A percentile compares a stretch with the other conserved stretches of the same genome.
Conservation (phyloP, 2,329 filamentous ascomycete genomes). For the Phaeoacremonium minimum region DNA sequence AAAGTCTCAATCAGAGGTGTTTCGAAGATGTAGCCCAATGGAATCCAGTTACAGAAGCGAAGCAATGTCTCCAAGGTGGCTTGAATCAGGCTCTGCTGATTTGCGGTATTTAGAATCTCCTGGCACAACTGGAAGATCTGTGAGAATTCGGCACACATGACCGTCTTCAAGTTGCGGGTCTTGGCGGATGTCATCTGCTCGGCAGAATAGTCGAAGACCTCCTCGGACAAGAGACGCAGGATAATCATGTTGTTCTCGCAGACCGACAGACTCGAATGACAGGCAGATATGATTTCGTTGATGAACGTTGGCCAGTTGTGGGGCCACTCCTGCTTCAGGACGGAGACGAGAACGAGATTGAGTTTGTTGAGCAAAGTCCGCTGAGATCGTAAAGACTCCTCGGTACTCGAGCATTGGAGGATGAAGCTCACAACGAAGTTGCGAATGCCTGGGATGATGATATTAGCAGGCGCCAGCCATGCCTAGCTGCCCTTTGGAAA, state of each 20-base stretch:
- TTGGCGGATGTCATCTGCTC: slow-evolving; percentile 99
- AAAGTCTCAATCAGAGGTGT: slow-evolving; percentile 93
- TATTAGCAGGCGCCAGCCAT: slow-evolving; percentile 8
- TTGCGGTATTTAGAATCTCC: slow-evolving; percentile 87
- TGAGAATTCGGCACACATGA: slow-evolving; percentile 98
- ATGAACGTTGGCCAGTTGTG: slow-evolving; percentile 99
- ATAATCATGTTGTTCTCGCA: slow-evolving; percentile 99
- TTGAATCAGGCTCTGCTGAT: slow-evolving; percentile 81
- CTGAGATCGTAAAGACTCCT: slow-evolving; percentile 80
- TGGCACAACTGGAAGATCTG: slow-evolving; percentile 97
- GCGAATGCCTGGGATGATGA: slow-evolving; percentile 68
- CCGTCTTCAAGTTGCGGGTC: slow-evolving; percentile 93
- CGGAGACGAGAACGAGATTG: slow-evolving; percentile 93
- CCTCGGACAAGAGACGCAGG: slow-evolving; percentile 88
- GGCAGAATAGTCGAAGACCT: slow-evolving; percentile 97
- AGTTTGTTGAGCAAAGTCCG: slow-evolving; percentile 95
- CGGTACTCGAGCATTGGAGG: slow-evolving; percentile 84
- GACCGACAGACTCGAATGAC: slow-evolving; percentile 90
- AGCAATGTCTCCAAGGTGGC: slow-evolving; percentile 95
- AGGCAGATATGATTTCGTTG: slow-evolving; percentile 97
- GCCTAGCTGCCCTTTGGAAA: background rate
- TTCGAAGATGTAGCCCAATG: slow-evolving; percentile 97
- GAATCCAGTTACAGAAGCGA: slow-evolving; percentile 98
- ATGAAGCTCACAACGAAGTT: slow-evolving; percentile 99
- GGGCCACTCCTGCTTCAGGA: slow-evolving; percentile 97